phyloP scores from a whole-genome alignment of 805 yeast genomes.

The Candida wancherniae region DNA sequence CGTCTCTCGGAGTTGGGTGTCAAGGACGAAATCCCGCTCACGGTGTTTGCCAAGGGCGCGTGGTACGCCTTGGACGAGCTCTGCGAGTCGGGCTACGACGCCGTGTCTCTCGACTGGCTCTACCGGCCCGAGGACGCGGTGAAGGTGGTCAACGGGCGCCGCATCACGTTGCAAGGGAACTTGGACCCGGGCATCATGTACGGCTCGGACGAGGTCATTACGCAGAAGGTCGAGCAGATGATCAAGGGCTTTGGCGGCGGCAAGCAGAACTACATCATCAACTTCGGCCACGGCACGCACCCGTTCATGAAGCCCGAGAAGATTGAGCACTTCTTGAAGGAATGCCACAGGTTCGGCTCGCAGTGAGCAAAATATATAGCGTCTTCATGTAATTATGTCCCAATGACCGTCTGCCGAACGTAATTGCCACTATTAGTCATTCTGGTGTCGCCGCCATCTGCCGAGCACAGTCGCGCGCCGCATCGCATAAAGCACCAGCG shows the following conservation, averaged over 20 bases:
- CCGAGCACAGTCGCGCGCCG: no score
- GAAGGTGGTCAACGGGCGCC: constrained; percentile 57
- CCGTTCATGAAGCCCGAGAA: constrained; percentile 96
- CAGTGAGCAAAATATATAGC: constrained; percentile 18
- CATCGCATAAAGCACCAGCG: background rate
- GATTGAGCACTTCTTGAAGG: constrained; percentile 77
- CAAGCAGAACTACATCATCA: constrained; percentile 82
- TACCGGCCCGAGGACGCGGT: constrained; percentile 84
- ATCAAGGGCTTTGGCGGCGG: constrained; percentile 92
- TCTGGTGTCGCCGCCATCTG: no score
- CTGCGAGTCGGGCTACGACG: constrained; percentile 75
- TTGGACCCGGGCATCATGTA: constrained; percentile 93
- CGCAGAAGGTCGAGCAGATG: constrained; percentile 82
- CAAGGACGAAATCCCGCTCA: constrained; percentile 70
- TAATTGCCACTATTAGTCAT: no score
- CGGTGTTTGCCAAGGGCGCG: constrained; percentile 92
- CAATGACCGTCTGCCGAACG: no score
- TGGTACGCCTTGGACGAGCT: constrained; percentile 92
- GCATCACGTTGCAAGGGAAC: constrained; percentile 90
- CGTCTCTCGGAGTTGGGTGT: constrained; percentile 71
- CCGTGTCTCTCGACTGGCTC: constrained; percentile 91
- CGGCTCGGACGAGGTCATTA: constrained; percentile 78
- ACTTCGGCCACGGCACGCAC: constrained; percentile 97
- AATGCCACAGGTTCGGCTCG: constrained; percentile 76
- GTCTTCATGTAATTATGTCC: background rate